Evolutionary conservation across 306 rosid species (phyloP).

Genomic region (Neltuma alba): DNA sequence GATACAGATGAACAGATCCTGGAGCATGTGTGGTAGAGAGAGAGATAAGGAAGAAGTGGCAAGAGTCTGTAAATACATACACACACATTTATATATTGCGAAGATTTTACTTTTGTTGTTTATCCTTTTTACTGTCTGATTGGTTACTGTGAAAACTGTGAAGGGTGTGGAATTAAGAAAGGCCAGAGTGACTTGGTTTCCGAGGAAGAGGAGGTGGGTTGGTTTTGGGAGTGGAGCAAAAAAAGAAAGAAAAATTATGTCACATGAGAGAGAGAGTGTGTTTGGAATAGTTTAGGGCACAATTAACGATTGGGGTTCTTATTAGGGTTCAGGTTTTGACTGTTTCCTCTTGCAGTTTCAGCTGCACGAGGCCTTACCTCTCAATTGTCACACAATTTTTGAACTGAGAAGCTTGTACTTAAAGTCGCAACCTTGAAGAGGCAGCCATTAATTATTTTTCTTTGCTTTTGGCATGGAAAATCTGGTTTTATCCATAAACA

Average conservation of each 20-base stretch:
- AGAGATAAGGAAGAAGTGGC: constrained; percentile 25
- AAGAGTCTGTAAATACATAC: neutral
- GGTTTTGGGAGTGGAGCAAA: constrained; percentile 83
- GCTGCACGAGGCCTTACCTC: constrained; percentile 56
- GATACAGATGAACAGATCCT: constrained; percentile 46
- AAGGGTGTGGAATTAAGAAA: constrained; percentile 55
- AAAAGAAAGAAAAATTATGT: constrained; percentile 48
- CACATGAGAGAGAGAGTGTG: constrained; percentile 54
- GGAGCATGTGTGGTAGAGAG: constrained; percentile 39
- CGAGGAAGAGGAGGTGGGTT: constrained; percentile 82
- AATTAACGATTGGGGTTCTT: constrained; percentile 65
- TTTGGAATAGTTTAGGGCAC: constrained; percentile 69
- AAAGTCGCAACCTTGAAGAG: constrained; percentile 4
- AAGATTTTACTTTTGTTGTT: constrained; percentile 35
- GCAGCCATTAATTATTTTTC: constrained; percentile 18
- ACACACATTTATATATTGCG: neutral
- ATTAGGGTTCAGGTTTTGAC: constrained; percentile 55
- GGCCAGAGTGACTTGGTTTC: constrained; percentile 55
- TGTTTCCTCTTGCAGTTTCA: constrained; percentile 49
- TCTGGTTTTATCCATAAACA: neutral
- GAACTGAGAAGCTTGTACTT: constrained; percentile 31
- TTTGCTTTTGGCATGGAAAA: neutral
- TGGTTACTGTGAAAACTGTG: constrained; percentile 23
- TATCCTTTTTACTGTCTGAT: constrained; percentile 38
- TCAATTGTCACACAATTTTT: constrained; percentile 48